phyloP scores from a whole-genome alignment of 768 basidiomycete genomes.

The Pluteus cervinus region DNA sequence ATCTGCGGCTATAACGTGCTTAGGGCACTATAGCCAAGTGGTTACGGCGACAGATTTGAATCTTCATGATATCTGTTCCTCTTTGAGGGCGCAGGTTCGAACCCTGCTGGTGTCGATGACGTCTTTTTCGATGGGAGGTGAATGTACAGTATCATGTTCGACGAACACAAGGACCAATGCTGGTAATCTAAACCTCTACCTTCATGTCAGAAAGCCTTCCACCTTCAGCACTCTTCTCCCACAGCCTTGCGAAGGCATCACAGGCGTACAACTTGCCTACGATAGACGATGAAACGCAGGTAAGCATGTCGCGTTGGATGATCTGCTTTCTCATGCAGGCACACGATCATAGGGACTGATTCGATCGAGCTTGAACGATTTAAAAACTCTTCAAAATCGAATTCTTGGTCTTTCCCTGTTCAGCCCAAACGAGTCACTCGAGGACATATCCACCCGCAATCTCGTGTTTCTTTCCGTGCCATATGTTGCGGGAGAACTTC shows the following conservation, averaged over 20 bases:
- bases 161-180: too few relatives aligned
- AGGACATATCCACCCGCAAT: slow-evolving; percentile 76
- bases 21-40: slow-evolving; percentile 76
- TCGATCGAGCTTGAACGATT: slow-evolving; percentile 46
- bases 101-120: slow-evolving; percentile 55
- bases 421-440: slow-evolving; percentile 77
- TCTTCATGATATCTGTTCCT: slow-evolving; percentile 47
- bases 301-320: slow-evolving; percentile 5
- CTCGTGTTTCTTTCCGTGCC: slow-evolving; percentile 72
- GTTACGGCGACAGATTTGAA: slow-evolving; percentile 65
- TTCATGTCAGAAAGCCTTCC: slow-evolving; percentile 20
- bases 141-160: too few relatives aligned
- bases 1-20: too few relatives aligned
- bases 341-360: slow-evolving; percentile 46
- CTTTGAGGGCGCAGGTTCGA: slow-evolving; percentile 56
- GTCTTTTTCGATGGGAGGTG: too few relatives aligned
- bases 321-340: not conserved
- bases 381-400: slow-evolving; percentile 45
- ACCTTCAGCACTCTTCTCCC: slow-evolving; percentile 31
- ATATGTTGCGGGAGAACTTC: slow-evolving; percentile 60
- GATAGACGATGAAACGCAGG: slow-evolving; percentile 39
- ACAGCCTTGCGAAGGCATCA: slow-evolving; percentile 29
- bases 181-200: slow-evolving; percentile 1
- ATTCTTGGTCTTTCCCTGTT: slow-evolving; percentile 64
- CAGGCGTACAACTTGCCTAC: slow-evolving; percentile 33